Percentiles rank a stretch among this genome's conserved stretches.
Conservation (phyloP, 768 basidiomycete species). For the Russula sp. region DNA sequence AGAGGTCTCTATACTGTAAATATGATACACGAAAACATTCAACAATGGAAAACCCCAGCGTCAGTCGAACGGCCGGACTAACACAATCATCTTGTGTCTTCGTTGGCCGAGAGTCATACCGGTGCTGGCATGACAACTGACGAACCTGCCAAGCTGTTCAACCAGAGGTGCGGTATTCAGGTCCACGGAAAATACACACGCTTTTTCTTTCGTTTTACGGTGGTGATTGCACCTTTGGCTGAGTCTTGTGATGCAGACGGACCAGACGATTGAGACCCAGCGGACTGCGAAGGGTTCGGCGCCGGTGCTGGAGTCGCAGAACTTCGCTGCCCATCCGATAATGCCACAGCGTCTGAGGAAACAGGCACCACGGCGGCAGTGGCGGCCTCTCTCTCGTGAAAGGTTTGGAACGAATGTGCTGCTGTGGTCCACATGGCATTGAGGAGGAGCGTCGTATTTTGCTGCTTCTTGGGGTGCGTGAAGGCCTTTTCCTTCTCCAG, state of each 20-base stretch:
- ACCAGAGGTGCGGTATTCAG: background rate
- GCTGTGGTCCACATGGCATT: conserved; percentile 80
- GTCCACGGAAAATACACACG: conserved; percentile 41
- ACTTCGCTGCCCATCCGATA: conserved; percentile 22
- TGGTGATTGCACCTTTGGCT: conserved; percentile 42
- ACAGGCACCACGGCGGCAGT: conserved; percentile 27
- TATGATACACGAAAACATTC: background rate
- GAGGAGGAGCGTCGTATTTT: conserved; percentile 60
- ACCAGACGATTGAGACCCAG: conserved; percentile 30
- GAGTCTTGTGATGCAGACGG: conserved; percentile 40
- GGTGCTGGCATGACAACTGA: conserved; percentile 11
- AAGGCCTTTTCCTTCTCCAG: conserved; percentile 15
- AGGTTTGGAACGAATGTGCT: conserved; percentile 51
- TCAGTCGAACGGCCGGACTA: background rate
- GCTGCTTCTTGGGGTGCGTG: conserved; percentile 42
- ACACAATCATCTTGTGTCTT: background rate
- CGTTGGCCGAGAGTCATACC: background rate
- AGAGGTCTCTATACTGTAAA: background rate
- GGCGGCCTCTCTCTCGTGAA: conserved; percentile 33
- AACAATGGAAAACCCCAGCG: background rate
- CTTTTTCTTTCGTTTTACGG: conserved; percentile 70
- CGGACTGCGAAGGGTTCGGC: conserved; percentile 23
- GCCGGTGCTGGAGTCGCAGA: conserved; percentile 31
- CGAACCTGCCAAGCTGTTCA: conserved; percentile 1
- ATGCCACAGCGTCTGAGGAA: background rate